phyloP scores from a whole-genome alignment of 495 filamentous ascomycete genomes.

The Tricharina praecox region DNA sequence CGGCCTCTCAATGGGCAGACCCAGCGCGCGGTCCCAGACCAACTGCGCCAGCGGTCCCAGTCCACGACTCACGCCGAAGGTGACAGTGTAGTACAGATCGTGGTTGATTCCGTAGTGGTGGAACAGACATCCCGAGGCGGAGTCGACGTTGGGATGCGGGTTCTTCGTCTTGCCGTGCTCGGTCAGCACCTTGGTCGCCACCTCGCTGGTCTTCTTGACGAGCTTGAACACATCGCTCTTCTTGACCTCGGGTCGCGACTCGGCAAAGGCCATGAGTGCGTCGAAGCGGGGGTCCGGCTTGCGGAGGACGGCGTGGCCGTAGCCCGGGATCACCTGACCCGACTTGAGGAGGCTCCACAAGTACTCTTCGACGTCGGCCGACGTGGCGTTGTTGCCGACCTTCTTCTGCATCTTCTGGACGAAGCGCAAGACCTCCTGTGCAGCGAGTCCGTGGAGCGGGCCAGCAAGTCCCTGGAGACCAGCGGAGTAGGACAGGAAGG shows the following conservation, averaged over 20 bases:
- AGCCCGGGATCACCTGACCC: constrained; percentile 91
- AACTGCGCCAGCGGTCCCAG: constrained; percentile 84
- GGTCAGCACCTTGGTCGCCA: constrained; percentile 88
- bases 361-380: constrained; percentile 91
- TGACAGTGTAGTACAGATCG: constrained; percentile 93
- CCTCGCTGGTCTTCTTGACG: constrained; percentile 98
- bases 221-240: constrained; percentile 95
- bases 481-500: constrained; percentile 86
- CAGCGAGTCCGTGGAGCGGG: constrained; percentile 94
- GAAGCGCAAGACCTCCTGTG: constrained; percentile 99
- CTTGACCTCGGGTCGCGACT: constrained; percentile 52
- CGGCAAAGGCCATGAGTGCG: constrained; percentile 90
- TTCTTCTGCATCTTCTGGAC: constrained; percentile 95
- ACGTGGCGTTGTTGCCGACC: constrained; percentile 84
- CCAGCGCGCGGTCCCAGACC: constrained; percentile 88
- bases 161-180: constrained; percentile 99
- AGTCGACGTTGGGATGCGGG: constrained; percentile 92
- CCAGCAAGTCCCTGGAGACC: constrained; percentile 95
- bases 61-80: constrained; percentile 84
- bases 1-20: constrained; percentile 79
- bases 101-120: constrained; percentile 78
- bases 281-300: constrained; percentile 98
- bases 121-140: constrained; percentile 80
- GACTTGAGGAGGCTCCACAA: constrained; percentile 92
- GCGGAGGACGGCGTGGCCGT: constrained; percentile 95